Evolutionary conservation across 139 green algal species (phyloP).

Genomic region (Haematococcus sp.): DNA sequence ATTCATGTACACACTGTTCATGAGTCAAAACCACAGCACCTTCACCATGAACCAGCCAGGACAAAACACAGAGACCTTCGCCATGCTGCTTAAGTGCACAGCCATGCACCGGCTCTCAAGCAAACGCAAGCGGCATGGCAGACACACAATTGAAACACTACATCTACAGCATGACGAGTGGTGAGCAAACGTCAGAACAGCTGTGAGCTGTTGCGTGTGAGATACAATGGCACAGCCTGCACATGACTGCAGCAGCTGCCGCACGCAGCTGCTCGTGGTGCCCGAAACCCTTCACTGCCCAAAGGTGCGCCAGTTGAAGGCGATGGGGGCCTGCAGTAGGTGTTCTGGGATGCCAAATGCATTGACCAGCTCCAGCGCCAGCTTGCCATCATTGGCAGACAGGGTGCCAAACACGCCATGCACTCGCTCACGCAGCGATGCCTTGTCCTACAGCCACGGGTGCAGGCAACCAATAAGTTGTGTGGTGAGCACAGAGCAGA

Average conservation of each 20-base stretch:
- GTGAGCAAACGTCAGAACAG: no score
- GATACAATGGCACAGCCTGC: not conserved
- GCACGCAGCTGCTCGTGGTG: not conserved
- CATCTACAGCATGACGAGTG: no score
- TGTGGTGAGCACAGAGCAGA: not conserved
- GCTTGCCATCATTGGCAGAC: slow-evolving; percentile 25
- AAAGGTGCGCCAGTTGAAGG: slow-evolving; percentile 53
- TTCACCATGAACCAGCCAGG: no score
- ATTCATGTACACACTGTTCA: no score
- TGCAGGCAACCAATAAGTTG: not conserved
- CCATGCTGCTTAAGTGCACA: no score
- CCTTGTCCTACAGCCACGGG: slow-evolving; percentile 23
- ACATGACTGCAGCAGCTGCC: not conserved
- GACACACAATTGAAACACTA: no score
- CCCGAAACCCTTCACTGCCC: not conserved
- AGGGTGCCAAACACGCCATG: slow-evolving; percentile 52
- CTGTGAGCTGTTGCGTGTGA: no score
- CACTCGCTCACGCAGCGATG: slow-evolving; percentile 44
- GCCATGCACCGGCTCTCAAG: no score
- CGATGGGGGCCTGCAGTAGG: slow-evolving; percentile 72
- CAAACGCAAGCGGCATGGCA: no score
- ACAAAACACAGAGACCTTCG: no score
- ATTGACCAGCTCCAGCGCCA: slow-evolving; percentile 61
- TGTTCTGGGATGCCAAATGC: slow-evolving; percentile 80
- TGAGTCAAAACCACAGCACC: no score